A percentile compares a stretch with the other conserved stretches of the same genome.
These are phyloP conservation scores for Tuber brumale DNA, from an alignment of 495 filamentous ascomycete genomes.

Conservation along the genomic window DNA sequence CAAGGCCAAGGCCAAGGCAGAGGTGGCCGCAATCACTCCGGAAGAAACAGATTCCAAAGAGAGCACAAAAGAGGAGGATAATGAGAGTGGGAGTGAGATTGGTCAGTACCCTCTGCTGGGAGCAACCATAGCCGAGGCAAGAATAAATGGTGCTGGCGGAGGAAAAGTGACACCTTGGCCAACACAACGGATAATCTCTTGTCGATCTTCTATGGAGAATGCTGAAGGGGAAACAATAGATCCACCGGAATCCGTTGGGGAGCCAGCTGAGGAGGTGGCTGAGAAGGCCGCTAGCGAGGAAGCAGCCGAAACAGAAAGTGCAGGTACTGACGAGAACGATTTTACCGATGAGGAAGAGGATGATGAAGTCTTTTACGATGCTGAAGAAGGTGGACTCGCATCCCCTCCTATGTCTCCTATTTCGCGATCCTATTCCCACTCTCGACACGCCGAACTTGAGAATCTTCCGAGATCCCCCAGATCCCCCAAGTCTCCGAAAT, in stretches of 20 bases:
- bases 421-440: not conserved
- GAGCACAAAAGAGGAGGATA: constrained; percentile 1
- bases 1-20: not conserved
- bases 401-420: not conserved
- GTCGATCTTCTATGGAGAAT: constrained; percentile 15
- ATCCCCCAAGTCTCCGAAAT: not conserved
- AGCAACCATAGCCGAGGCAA: not conserved
- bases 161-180: constrained; percentile 38
- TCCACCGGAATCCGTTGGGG: not conserved
- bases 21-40: not conserved
- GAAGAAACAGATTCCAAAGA: constrained; percentile 6
- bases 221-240: constrained; percentile 8
- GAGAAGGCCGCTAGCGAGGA: not conserved
- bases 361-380: constrained; percentile 14
- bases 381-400: not conserved
- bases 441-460: not conserved
- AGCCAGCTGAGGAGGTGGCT: not conserved
- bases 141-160: constrained; percentile 14
- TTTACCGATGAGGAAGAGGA: constrained; percentile 19
- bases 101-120: not conserved
- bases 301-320: not conserved
- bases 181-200: constrained; percentile 30
- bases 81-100: constrained; percentile 3
- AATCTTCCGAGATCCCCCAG: constrained; percentile 1
- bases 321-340: constrained; percentile 8